A percentile compares a stretch with the other conserved stretches of the same genome.
These are phyloP conservation scores for Lupinus albus DNA, from an alignment of 306 rosid species.

Conservation along the genomic window DNA sequence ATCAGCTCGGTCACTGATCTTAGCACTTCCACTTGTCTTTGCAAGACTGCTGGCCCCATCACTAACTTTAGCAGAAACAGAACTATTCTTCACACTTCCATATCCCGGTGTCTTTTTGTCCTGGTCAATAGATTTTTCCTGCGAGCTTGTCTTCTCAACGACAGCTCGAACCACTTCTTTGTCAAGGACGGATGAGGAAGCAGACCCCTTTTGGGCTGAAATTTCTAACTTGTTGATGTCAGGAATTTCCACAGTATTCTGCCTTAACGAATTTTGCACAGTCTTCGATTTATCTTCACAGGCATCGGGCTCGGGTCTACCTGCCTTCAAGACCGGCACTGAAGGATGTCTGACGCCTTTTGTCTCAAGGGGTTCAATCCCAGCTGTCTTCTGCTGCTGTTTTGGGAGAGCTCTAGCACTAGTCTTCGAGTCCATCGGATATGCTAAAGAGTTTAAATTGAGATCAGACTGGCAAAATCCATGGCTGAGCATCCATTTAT, in stretches of 20 bases:
- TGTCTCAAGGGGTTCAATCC: slow-evolving; percentile 51
- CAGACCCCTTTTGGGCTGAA: slow-evolving; percentile 51
- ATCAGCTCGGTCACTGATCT: slow-evolving; percentile 81
- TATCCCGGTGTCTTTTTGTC: slow-evolving; percentile 81
- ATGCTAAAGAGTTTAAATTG: slow-evolving; percentile 34
- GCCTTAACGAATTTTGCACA: slow-evolving; percentile 48
- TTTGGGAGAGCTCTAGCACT: slow-evolving; percentile 57
- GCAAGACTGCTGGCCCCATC: slow-evolving; percentile 86
- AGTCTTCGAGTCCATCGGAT: slow-evolving; percentile 72
- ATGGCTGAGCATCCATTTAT: slow-evolving; percentile 43
- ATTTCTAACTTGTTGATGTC: slow-evolving; percentile 50
- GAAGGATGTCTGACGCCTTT: slow-evolving; percentile 54
- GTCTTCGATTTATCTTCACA: slow-evolving; percentile 51
- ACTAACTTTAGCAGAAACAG: slow-evolving; percentile 84
- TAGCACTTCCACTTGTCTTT: slow-evolving; percentile 91
- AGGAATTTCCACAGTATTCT: slow-evolving; percentile 49
- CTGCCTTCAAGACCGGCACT: slow-evolving; percentile 40
- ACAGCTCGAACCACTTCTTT: slow-evolving; percentile 52
- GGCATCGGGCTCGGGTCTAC: slow-evolving; percentile 48
- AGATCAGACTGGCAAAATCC: slow-evolving; percentile 51
- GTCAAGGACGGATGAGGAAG: slow-evolving; percentile 55
- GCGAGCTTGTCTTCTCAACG: slow-evolving; percentile 61
- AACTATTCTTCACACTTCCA: slow-evolving; percentile 82
- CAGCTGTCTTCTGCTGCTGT: slow-evolving; percentile 54
- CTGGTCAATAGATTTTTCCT: slow-evolving; percentile 61